A percentile compares a stretch with the other conserved stretches of the same genome.
Conservation (phyloP, 495 filamentous ascomycete species). For the Xylaria bambusicola region DNA sequence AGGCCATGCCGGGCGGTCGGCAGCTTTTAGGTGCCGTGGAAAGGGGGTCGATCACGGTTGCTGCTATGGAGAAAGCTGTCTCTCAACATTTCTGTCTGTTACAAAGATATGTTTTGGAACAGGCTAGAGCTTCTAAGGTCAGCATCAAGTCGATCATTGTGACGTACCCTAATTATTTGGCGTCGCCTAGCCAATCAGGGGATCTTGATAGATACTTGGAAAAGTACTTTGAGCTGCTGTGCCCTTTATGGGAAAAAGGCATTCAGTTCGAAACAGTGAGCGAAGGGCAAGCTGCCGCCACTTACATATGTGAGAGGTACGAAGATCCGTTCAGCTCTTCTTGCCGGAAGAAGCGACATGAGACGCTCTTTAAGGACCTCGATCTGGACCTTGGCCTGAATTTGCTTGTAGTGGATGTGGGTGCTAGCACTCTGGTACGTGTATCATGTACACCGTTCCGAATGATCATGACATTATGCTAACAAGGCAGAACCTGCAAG, state of each 20-base stretch:
- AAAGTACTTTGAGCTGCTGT: not conserved
- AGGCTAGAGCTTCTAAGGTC: not conserved
- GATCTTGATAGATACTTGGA: not conserved
- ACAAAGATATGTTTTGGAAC: not conserved
- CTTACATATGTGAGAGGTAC: not conserved
- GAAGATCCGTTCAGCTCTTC: not conserved
- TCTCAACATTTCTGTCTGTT: not conserved
- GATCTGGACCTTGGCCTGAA: not conserved
- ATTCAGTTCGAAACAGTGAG: not conserved
- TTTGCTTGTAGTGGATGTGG: not conserved
- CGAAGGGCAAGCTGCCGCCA: not conserved
- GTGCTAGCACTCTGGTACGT: not conserved
- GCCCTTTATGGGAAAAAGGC: not conserved
- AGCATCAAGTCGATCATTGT: not conserved
- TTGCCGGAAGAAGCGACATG: not conserved
- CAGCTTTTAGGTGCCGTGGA: not conserved
- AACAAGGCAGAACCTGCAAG: not conserved
- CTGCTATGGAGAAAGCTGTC: not conserved
- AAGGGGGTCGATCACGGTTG: not conserved
- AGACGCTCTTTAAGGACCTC: not conserved
- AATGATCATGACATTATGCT: not conserved
- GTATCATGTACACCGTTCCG: not conserved
- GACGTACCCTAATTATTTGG: not conserved
- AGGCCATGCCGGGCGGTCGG: not conserved
- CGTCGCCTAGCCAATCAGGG: not conserved